A percentile compares a stretch with the other conserved stretches of the same genome.
phyloP scores from a whole-genome alignment of 441 rosid species.

The Adansonia rubrostipa region DNA sequence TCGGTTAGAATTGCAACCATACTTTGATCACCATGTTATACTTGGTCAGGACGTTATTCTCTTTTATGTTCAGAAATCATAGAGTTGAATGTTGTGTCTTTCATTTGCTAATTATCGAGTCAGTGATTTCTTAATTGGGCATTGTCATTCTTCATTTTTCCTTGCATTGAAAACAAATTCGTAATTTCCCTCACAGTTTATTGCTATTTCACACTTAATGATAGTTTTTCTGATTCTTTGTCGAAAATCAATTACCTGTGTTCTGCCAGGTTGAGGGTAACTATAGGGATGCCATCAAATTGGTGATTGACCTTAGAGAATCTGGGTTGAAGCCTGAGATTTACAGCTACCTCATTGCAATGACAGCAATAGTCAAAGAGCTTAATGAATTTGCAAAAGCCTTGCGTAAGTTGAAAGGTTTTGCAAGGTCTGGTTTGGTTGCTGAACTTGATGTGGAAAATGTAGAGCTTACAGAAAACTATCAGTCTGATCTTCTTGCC shows the following conservation, averaged over 20 bases:
- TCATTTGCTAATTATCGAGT: background rate
- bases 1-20: background rate
- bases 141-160: background rate
- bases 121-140: background rate
- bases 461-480: slow-evolving; percentile 56
- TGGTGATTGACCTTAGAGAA: slow-evolving; percentile 62
- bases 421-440: slow-evolving; percentile 58
- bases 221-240: background rate
- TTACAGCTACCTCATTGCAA: slow-evolving; percentile 79
- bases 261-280: slow-evolving; percentile 75
- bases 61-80: slow-evolving; percentile 14
- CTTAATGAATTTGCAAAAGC: slow-evolving; percentile 75
- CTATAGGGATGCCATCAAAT: slow-evolving; percentile 64
- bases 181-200: background rate
- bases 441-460: slow-evolving; percentile 62
- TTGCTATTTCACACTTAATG: background rate
- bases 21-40: slow-evolving; percentile 10
- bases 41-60: slow-evolving; percentile 5
- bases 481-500: slow-evolving; percentile 71
- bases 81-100: background rate
- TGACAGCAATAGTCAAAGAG: slow-evolving; percentile 97
- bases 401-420: slow-evolving; percentile 67
- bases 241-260: slow-evolving; percentile 25
- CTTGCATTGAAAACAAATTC: background rate
- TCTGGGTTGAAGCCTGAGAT: slow-evolving; percentile 84